Base-by-base conservation (phyloP, 192 early-diverging fungal genomes). In the Diversispora epigaea region DNA sequence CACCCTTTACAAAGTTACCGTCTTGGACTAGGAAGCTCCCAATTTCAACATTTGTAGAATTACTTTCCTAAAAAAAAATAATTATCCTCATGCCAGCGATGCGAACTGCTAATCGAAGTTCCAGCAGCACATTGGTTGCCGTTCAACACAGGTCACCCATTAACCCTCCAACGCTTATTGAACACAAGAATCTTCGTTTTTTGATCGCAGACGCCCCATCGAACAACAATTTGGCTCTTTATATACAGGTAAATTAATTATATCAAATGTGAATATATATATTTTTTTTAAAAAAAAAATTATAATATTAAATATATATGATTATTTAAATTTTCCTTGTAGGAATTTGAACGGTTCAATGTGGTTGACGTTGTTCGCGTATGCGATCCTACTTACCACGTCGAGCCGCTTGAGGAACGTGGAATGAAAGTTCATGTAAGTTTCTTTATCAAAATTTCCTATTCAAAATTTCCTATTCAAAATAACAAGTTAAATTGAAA, bases 341-440 rank as follows among this genome's bases (percentile, higher is more conserved):
- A 91, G 88, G 92, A 95, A 84, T 85, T 95, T 61, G 79, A 84
- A 61, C 80, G 81, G 52, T 86, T 87, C 56, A 77, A 84, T 49
- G 89, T 90, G 4, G 90, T 84, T 15, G 92, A 95, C 61, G 90
- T 95, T 12, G 92, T 95, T 15, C 85, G 93, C n/a, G 91, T 90
- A 2, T 93, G 93, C 75, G 92, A 95, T 62, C 91, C 93, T 5
- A 93, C 93, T n/a, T 95, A 95, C 79, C 75, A 84, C 22, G 86
- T 80, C 10, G 82, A 79, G 10, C 77, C 81, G 6, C 66, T 93
- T 45, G 80, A 77, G 9, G 77, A 79, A 43, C 78, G 86, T 32
- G 88, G 88, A 40, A 91, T 95, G 72, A 72, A 84, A 71, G 88
- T 93, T 7, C 87, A 91, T 82, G 87, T 86, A 79, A 69, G 73